phyloP scores from a whole-genome alignment of 176 grass and related monocot genomes.

The Phyllostachys edulis region DNA sequence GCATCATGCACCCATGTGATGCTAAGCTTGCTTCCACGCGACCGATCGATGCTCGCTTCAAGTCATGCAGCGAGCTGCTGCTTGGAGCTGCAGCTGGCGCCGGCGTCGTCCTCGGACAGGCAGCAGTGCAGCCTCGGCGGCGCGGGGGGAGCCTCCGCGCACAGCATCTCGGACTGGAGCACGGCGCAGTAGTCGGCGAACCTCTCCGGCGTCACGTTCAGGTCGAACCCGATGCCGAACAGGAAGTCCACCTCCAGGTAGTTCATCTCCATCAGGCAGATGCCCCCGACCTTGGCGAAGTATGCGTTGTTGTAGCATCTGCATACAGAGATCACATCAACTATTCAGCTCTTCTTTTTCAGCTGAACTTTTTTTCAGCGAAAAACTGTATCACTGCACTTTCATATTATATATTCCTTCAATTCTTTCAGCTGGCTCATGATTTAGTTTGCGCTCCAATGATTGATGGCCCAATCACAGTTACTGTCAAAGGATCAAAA shows the following conservation, averaged over 20 bases:
- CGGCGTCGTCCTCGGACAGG: constrained; percentile 49
- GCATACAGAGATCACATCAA: not conserved
- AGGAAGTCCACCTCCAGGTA: constrained; percentile 66
- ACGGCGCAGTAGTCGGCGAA: constrained; percentile 59
- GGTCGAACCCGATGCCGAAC: constrained; percentile 50
- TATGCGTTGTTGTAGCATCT: constrained; percentile 59
- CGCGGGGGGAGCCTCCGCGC: constrained; percentile 18
- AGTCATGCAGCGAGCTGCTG: constrained; percentile 52
- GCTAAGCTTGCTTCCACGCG: not conserved
- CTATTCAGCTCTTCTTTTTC: not conserved
- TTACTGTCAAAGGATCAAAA: not conserved
- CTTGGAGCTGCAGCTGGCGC: constrained; percentile 6
- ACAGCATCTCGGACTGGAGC: constrained; percentile 48
- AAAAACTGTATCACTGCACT: not conserved
- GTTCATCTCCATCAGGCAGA: constrained; percentile 68
- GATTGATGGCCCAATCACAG: constrained; percentile 25
- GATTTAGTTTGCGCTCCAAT: constrained; percentile 25
- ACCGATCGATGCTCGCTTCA: not conserved
- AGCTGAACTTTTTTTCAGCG: not conserved
- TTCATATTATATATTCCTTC: not conserved
- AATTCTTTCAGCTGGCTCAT: constrained; percentile 9
- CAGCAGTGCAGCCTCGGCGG: constrained; percentile 47
- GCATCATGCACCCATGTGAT: not conserved
- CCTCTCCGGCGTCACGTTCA: constrained; percentile 48
- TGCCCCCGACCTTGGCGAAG: constrained; percentile 62